Evolutionary conservation across 257 asterid genomes (phyloP).

Genomic region (Haberlea rhodopensis): DNA sequence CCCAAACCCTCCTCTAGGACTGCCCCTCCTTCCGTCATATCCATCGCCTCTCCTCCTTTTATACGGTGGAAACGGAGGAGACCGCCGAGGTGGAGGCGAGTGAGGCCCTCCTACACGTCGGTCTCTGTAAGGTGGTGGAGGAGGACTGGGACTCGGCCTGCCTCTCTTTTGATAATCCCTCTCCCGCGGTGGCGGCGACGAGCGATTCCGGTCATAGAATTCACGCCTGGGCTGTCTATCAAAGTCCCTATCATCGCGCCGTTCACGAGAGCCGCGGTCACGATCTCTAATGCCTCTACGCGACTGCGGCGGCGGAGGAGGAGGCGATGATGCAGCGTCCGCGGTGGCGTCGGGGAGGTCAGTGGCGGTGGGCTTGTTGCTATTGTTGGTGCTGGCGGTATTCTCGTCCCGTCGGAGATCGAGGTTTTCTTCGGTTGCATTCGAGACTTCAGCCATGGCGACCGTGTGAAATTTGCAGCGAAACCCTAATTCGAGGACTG

Average conservation of each 20-base stretch:
- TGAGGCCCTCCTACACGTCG: constrained; percentile 69
- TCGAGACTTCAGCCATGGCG: constrained; percentile 50
- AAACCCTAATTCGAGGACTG: constrained; percentile 35
- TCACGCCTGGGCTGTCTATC: constrained; percentile 53
- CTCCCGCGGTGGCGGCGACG: constrained; percentile 55
- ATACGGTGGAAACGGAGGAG: constrained; percentile 61
- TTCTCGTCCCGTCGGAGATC: constrained; percentile 35
- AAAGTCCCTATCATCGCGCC: constrained; percentile 75
- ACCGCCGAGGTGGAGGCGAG: constrained; percentile 71
- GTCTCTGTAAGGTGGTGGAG: constrained; percentile 80
- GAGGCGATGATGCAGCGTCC: constrained; percentile 57
- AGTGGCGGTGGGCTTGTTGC: no score
- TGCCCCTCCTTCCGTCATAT: constrained; percentile 80
- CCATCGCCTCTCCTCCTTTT: constrained; percentile 80
- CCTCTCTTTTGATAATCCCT: constrained; percentile 74
- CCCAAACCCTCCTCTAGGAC: constrained; percentile 91
- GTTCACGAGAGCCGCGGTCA: constrained; percentile 67
- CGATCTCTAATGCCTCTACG: constrained; percentile 57
- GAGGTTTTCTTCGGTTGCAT: constrained; percentile 35
- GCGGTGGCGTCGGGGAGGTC: constrained; percentile 40
- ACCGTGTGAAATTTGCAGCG: constrained; percentile 17
- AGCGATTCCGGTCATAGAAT: background rate
- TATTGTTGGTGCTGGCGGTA: constrained; percentile 20
- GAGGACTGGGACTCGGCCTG: constrained; percentile 78
- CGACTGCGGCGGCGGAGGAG: constrained; percentile 47